Evolutionary conservation across 306 rosid genomes (phyloP).

Genomic region (Alnus glutinosa): DNA sequence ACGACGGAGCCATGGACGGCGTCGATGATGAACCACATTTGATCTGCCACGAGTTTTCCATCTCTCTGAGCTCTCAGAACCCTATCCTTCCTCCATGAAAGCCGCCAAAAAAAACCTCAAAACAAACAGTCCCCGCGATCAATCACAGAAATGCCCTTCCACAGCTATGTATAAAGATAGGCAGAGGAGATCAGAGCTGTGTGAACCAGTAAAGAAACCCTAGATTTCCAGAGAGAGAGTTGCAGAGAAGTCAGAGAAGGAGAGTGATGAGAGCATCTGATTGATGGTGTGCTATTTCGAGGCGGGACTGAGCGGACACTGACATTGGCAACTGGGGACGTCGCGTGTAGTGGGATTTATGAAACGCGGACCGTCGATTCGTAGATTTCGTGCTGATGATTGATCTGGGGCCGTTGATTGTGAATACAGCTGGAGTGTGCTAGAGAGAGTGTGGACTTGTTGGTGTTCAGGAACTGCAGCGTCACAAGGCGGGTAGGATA

Average conservation of each 20-base stretch:
- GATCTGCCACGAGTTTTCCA: constrained; percentile 39
- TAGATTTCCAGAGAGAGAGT: background rate
- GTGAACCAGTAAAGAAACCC: background rate
- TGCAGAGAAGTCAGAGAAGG: background rate
- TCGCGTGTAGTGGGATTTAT: constrained; percentile 11
- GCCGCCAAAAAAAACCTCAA: constrained; percentile 8
- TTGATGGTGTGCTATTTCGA: constrained; percentile 31
- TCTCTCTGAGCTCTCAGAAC: constrained; percentile 23
- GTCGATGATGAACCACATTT: constrained; percentile 30
- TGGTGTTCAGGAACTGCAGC: constrained; percentile 14
- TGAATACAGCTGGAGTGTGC: constrained; percentile 23
- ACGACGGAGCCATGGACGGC: constrained; percentile 33
- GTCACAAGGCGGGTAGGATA: constrained; percentile 23
- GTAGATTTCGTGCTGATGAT: background rate
- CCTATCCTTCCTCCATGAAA: constrained; percentile 27
- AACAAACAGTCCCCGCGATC: constrained; percentile 3
- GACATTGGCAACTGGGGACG: constrained; percentile 15
- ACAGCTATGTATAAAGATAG: background rate
- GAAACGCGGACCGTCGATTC: constrained; percentile 5
- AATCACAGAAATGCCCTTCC: background rate
- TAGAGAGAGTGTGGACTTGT: background rate
- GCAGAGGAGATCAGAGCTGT: background rate
- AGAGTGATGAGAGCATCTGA: constrained; percentile 23
- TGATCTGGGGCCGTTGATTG: constrained; percentile 25
- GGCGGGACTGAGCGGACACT: constrained; percentile 32